These are phyloP conservation scores for Syncephalastrum monosporum DNA, from an alignment of 371 early-diverging fungal genomes.

Conservation along the genomic window DNA sequence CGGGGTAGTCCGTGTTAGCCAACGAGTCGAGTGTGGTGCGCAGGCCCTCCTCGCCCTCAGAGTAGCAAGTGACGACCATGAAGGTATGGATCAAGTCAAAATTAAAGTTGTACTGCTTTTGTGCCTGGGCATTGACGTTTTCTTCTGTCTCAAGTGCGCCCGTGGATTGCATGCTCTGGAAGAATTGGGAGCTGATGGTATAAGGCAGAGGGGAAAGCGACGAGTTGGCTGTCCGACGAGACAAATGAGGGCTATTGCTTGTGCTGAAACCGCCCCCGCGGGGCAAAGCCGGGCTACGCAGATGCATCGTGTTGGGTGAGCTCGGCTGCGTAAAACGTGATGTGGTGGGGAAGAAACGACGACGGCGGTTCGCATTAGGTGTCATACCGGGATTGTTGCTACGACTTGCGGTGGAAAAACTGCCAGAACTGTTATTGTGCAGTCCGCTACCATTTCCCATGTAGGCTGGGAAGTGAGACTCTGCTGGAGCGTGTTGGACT, in stretches of 20 bases:
- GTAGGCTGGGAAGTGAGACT: conserved; percentile 1
- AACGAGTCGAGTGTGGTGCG: conserved; percentile 89
- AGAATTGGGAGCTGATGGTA: conserved; percentile 18
- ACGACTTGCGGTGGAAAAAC: conserved; percentile 2
- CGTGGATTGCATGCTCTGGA: conserved; percentile 9
- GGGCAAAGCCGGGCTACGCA: too few species aligned
- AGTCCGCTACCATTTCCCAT: neutral
- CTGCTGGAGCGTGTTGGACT: neutral
- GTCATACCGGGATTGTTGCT: conserved; percentile 13
- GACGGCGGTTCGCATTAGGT: neutral
- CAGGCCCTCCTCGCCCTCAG: conserved; percentile 82
- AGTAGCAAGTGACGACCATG: conserved; percentile 78
- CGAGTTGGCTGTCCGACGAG: conserved; percentile 11
- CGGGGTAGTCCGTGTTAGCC: conserved; percentile 78
- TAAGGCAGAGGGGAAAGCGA: conserved; percentile 13
- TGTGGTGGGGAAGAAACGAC: conserved; percentile 42
- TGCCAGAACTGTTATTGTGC: conserved; percentile 5
- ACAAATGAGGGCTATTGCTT: too few species aligned
- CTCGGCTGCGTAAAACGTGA: conserved; percentile 45
- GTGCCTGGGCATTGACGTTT: conserved; percentile 18
- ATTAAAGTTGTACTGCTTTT: conserved; percentile 45
- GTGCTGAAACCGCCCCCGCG: too few species aligned
- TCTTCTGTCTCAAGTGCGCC: conserved; percentile 13
- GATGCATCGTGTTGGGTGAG: conserved; percentile 11
- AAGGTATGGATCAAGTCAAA: conserved; percentile 50